Base-by-base conservation (phyloP, 2,329 filamentous ascomycete species). In the Fusarium verticillioides region DNA sequence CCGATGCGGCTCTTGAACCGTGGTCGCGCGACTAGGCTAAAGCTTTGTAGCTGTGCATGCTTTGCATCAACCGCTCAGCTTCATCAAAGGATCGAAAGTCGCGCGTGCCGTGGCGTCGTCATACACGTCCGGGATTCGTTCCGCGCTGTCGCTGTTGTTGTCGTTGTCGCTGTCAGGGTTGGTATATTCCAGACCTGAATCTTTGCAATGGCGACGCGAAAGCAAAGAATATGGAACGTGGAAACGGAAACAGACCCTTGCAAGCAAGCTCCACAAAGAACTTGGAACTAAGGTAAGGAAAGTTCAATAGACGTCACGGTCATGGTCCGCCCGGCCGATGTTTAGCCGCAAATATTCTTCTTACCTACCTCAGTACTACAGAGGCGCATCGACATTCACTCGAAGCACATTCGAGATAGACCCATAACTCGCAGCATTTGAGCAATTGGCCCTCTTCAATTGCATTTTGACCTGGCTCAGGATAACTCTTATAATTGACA, bases 1-100 rank as follows among this genome's bases (percentile, higher is more conserved):
- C 36, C 59, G 64, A 70, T 74, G 56, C 63, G 60, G 65, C 69
- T 73, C 57, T 74, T 70, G 68, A 57, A 73, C 60, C 47, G 70
- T 78, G 73, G 69, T 78, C 77, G 77, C 78, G 79, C 79, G 76
- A 80, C 78, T 78, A 73, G 74, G 77, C 76, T 76, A 76, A 69
- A 76, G 77, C 72, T 78, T 78, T 71, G 54, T 71, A 75, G 70
- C 63, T 75, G 64, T 37, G 63, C 78, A 80, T 81, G 70, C 78
- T 79, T 79, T 69, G 69, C 66, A 74, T 73, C 65, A 74, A 76
- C 74, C 46, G 52, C 69, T 61, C 56, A 65, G 34, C 53, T 66
- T 69, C 57, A 59, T 44, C 46, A n/a, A 68, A 56, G 23, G 32
- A 60, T 62, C 52, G 28, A 34, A 28, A 50, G 30, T 74, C 60